Base-by-base conservation (phyloP, 2,329 filamentous ascomycete genomes). In the Cladosporium sp. region DNA sequence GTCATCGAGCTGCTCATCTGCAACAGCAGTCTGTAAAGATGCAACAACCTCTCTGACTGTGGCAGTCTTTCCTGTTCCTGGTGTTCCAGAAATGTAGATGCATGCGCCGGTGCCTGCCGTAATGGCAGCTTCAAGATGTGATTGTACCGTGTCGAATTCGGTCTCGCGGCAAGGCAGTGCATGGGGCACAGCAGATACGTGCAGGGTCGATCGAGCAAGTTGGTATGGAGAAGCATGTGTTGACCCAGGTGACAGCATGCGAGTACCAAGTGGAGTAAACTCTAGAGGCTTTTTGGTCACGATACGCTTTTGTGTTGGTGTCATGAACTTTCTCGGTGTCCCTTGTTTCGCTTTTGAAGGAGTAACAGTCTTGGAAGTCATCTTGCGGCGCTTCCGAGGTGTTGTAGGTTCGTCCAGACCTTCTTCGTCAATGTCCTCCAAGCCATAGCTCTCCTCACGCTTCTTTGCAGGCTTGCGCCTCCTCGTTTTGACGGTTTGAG, bases 11-110 rank as follows among this genome's bases (percentile, higher is more conserved):
- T 97, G 93, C 69, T 99, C 94, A 7, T 88, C 86, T 50, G 85
- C 82, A 1, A 97, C 94, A 0, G 91, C 87, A n/a, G 88, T 85
- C 66, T 97, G 93, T 8, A 99, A 82, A 61, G 92, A 88, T 5
- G 89, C 86, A 15, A 99, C 89, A 1, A 97, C 94, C 74, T 99
- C 94, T 50, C 94, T 88, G 9, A 99, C 94, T 0, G 95, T 99
- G 12, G 94, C 94, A 1, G 94, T 99, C 74, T 99, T 99, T 30
- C 94, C 94, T 0, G 94, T 99, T 7, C 95, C 94, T 0, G 95
- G 94, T 0, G 93, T 97, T n/a, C 94, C 94, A 0, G 94, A 97
- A 60, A 99, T 99, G 75, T 99, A 99, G 70, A 99, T 97, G 73
- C 95, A 99, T 30, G 93, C 90, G 14, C 95, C 95, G 1, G 89